Base-by-base conservation (phyloP, 2,329 filamentous ascomycete genomes). In the Allantophomopsis cytisporea region DNA sequence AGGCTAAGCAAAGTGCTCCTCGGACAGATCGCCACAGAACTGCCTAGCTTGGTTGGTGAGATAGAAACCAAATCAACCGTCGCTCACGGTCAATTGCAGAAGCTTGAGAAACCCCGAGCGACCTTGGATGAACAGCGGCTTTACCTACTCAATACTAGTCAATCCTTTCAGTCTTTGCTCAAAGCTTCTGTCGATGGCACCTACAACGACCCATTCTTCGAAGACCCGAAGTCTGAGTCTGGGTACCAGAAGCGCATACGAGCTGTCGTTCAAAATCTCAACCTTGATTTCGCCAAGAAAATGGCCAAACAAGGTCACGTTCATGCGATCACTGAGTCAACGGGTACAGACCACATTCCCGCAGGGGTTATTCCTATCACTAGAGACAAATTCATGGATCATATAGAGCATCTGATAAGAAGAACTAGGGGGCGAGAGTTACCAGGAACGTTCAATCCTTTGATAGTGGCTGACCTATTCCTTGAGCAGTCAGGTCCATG, bases 191-290 rank as follows among this genome's bases (percentile, higher is more conserved):
- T 68, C 0, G 60, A 69, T n/a, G 74, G 73, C 0, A 59, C 57
- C 0, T 79, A 76, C 42, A 61, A 56, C 2, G 53, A 68, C 42
- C 13, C 47, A 0, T 79, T 77, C 52, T 78, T 78, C 42, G 60
- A 54, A 3, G 49, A 55, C 15, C 50, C 57, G 0, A 41, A 53
- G 8, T 51, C 54, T 1, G 36, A 45, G 1, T 15, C 44, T 1
- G 61, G 59, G 1, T 63, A 64, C 23, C 36, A 50, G 0, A 65
- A 59, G 31, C 63, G 72, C 0, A 57, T 80, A 4, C 63, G 74
- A 0, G 71, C 73, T 0, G 59, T 69, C 0, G 57, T 76, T 2
- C 71, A 76, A 39, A 64, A 69, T 30, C 51, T 64, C 2, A 65
- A 69, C 35, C 41, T 54, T 0, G 52, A 59, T 0, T 80, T 79